These are phyloP conservation scores for Botryotinia convoluta DNA, from an alignment of 2,329 filamentous ascomycete genomes.

Conservation along the genomic window DNA sequence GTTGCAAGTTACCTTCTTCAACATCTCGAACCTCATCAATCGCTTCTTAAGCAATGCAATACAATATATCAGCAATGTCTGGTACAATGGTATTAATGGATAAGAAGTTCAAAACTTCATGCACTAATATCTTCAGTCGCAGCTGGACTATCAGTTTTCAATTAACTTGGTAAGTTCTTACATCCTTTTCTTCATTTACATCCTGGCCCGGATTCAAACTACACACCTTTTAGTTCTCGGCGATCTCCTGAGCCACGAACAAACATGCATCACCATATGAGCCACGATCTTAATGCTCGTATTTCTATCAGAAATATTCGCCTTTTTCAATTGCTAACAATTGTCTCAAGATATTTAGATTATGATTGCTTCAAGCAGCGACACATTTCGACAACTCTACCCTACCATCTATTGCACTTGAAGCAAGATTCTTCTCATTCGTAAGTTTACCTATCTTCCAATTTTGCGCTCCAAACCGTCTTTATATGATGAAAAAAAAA, in stretches of 20 bases:
- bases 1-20: neutral
- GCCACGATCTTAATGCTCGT: conserved; percentile 38
- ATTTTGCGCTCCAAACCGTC: neutral
- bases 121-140: neutral
- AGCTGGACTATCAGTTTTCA: neutral
- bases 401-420: neutral
- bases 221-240: conserved; percentile 33
- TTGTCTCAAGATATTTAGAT: neutral
- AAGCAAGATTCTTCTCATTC: neutral
- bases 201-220: conserved; percentile 18
- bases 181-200: conserved; percentile 17
- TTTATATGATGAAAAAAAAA: conserved; percentile 63
- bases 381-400: neutral
- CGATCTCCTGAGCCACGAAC: conserved; percentile 41
- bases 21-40: conserved; percentile 2
- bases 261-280: conserved; percentile 79
- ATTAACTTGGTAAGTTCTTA: conserved; percentile 28
- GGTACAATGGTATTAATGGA: neutral
- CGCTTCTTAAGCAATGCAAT: conserved; percentile 10
- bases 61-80: neutral
- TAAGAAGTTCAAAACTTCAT: neutral
- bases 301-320: conserved; percentile 21
- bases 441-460: conserved; percentile 12
- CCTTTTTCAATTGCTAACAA: conserved; percentile 26
- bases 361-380: neutral